Evolutionary conservation across 768 basidiomycete genomes (phyloP).

Genomic region (Tulasnella sp.): DNA sequence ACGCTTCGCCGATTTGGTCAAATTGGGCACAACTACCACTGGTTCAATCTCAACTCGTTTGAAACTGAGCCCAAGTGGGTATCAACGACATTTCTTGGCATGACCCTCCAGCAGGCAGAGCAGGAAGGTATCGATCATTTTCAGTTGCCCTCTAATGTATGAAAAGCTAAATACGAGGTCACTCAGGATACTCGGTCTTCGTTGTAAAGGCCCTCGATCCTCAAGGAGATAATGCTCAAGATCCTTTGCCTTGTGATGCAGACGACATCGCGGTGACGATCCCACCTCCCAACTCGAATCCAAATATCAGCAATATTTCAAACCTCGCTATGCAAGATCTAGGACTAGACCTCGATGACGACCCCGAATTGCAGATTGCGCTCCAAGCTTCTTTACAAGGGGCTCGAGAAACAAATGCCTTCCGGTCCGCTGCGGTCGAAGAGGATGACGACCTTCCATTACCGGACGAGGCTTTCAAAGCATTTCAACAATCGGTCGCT

Average conservation of each 20-base stretch:
- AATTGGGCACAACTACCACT: conserved; percentile 54
- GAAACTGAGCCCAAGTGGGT: conserved; percentile 73
- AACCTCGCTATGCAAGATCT: conserved; percentile 38
- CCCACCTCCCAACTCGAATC: conserved; percentile 33
- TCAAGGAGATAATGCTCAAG: neutral
- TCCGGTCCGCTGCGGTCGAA: neutral
- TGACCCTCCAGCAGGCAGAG: conserved; percentile 86
- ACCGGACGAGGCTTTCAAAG: conserved; percentile 14
- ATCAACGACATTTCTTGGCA: conserved; percentile 71
- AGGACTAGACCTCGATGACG: conserved; percentile 60
- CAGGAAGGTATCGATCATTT: conserved; percentile 56
- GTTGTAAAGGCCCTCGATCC: conserved; percentile 43
- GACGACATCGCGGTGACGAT: conserved; percentile 67
- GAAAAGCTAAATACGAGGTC: conserved; percentile 25
- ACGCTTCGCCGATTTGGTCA: conserved; percentile 75
- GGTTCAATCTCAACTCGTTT: conserved; percentile 88
- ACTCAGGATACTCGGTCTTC: conserved; percentile 76
- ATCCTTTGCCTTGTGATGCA: conserved; percentile 35
- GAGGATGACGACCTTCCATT: conserved; percentile 9
- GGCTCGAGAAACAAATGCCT: neutral
- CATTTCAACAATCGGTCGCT: conserved; percentile 15
- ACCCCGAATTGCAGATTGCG: conserved; percentile 81
- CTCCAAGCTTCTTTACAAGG: conserved; percentile 46
- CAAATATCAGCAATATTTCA: conserved; percentile 15
- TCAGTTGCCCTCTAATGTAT: conserved; percentile 32